Percentiles rank a stretch among this genome's conserved stretches.
Evolutionary conservation across 768 basidiomycete species (phyloP).

Genomic region (Auriculariales sp.): DNA sequence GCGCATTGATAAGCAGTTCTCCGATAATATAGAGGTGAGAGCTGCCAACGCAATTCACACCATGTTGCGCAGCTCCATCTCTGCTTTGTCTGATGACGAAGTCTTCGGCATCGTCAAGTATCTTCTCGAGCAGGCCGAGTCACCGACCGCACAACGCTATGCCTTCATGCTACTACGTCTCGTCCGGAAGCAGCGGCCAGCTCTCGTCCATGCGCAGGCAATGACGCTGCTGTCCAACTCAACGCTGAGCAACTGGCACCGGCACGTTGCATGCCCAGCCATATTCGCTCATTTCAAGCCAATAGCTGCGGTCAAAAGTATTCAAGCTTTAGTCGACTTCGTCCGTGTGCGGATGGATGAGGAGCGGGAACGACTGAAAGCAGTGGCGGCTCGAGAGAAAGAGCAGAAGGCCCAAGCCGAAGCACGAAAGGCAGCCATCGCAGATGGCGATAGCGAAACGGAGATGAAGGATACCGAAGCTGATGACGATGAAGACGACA

Average conservation of each 20-base stretch:
- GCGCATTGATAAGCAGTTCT: too few relatives aligned
- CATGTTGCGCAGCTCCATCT: too few relatives aligned
- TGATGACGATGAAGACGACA: too few relatives aligned
- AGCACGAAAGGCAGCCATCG: too few relatives aligned
- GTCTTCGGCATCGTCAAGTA: not conserved
- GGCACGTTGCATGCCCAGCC: not conserved
- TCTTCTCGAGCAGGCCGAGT: not conserved
- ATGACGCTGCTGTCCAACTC: not conserved
- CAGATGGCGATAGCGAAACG: too few relatives aligned
- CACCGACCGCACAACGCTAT: not conserved
- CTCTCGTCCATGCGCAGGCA: not conserved
- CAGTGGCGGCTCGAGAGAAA: not conserved
- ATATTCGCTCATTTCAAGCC: not conserved
- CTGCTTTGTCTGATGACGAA: not conserved
- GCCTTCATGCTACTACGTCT: not conserved
- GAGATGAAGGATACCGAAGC: too few relatives aligned
- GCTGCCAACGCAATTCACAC: too few relatives aligned
- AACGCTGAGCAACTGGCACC: not conserved
- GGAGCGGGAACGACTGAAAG: too few relatives aligned
- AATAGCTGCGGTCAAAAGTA: not conserved
- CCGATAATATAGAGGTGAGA: too few relatives aligned
- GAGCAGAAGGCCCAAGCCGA: not conserved
- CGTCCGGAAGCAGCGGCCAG: not conserved
- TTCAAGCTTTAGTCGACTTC: too few relatives aligned
- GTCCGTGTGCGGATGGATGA: too few relatives aligned